Evolutionary conservation across 306 rosid species (phyloP).

Genomic region (Castanea sativa): DNA sequence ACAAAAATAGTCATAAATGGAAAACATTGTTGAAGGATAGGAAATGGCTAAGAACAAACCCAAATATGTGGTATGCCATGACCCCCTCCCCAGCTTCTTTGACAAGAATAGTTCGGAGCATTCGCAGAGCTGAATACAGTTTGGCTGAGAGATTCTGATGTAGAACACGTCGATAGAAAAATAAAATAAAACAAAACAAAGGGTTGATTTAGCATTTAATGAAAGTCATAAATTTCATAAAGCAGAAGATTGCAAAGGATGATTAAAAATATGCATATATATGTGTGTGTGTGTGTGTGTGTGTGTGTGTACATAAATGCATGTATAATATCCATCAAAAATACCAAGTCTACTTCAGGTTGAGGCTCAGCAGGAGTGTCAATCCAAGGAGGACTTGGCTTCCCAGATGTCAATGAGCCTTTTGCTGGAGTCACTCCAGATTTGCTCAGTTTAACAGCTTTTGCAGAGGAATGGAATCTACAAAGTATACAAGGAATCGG

Average conservation of each 20-base stretch:
- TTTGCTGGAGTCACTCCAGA: slow-evolving; percentile 55
- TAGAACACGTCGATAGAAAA: slow-evolving; percentile 3
- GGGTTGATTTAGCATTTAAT: not conserved
- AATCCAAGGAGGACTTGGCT: slow-evolving; percentile 34
- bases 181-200: not conserved
- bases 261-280: not conserved
- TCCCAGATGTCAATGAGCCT: slow-evolving; percentile 61
- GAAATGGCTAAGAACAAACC: slow-evolving; percentile 40
- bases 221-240: slow-evolving; percentile 17
- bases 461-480: slow-evolving; percentile 68
- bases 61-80: slow-evolving; percentile 83
- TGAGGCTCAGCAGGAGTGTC: slow-evolving; percentile 52
- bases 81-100: slow-evolving; percentile 73
- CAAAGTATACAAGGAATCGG: slow-evolving; percentile 15
- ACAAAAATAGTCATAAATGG: slow-evolving; percentile 1
- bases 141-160: slow-evolving; percentile 72
- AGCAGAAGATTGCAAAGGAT: not conserved
- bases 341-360: slow-evolving; percentile 67
- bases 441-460: slow-evolving; percentile 51
- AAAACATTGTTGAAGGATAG: not conserved
- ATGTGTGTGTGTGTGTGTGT: not conserved
- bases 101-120: slow-evolving; percentile 61
- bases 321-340: not conserved
- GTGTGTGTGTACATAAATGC: not conserved
- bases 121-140: slow-evolving; percentile 63